Evolutionary conservation across 2,329 filamentous ascomycete genomes (phyloP).

Genomic region (Phoma sp.): DNA sequence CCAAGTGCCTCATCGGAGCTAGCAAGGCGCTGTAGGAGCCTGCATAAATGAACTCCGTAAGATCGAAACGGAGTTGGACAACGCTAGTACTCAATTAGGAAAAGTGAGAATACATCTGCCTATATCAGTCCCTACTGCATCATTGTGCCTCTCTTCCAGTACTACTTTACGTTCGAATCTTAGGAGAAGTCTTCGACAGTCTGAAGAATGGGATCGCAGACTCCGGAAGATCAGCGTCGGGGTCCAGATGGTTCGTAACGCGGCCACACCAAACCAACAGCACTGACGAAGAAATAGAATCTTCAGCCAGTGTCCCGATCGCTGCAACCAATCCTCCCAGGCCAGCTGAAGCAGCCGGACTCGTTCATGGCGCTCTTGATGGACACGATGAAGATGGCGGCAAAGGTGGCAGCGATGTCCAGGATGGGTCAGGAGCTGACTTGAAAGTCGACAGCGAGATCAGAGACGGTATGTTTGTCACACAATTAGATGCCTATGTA

Average conservation of each 20-base stretch:
- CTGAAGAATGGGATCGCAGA: constrained; percentile 46
- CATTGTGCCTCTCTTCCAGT: neutral
- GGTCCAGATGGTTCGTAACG: constrained; percentile 38
- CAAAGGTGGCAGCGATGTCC: constrained; percentile 53
- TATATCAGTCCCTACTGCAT: neutral
- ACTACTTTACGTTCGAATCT: neutral
- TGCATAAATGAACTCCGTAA: neutral
- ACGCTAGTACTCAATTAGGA: neutral
- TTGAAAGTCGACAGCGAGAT: constrained; percentile 32
- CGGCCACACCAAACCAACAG: neutral
- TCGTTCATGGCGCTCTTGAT: constrained; percentile 46
- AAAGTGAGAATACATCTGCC: neutral
- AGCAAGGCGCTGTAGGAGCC: too few relatives aligned
- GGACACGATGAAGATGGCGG: constrained; percentile 56
- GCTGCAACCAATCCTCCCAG: constrained; percentile 42
- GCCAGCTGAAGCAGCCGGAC: constrained; percentile 43
- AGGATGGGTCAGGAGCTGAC: constrained; percentile 38
- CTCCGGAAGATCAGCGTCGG: constrained; percentile 45
- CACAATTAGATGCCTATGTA: neutral
- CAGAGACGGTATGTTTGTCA: constrained; percentile 14
- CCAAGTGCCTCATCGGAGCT: too few relatives aligned
- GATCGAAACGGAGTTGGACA: neutral
- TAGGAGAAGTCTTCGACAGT: neutral
- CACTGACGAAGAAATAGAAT: constrained; percentile 35
- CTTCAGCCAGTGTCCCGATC: constrained; percentile 31